Conservation (phyloP, 2,329 filamentous ascomycete species). For the Camptophora hylomeconis region DNA sequence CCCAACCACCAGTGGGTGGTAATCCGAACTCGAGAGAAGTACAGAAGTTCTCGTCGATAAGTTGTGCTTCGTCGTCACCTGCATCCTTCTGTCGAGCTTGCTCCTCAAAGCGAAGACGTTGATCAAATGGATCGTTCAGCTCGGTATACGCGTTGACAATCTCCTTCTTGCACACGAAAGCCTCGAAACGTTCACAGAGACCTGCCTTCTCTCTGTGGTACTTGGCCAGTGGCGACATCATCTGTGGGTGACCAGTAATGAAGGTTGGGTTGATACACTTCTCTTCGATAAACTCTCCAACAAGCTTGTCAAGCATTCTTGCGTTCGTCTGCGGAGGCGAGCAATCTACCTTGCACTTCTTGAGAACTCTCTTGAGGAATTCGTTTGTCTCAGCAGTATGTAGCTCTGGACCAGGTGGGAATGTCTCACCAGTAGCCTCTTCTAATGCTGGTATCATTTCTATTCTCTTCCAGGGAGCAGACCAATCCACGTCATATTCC, state of each 20-base stretch:
- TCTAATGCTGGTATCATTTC: conserved; percentile 95
- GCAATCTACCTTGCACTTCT: conserved; percentile 86
- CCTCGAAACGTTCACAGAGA: conserved; percentile 93
- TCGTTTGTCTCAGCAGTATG: conserved; percentile 81
- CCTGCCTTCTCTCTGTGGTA: conserved; percentile 71
- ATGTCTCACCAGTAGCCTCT: conserved; percentile 80
- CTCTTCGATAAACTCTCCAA: conserved; percentile 89
- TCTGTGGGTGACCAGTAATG: conserved; percentile 69
- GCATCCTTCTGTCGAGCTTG: conserved; percentile 91
- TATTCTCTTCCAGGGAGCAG: conserved; percentile 79
- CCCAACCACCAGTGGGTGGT: conserved; percentile 90
- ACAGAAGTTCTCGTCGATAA: conserved; percentile 92
- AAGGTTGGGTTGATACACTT: conserved; percentile 89
- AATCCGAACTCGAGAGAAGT: conserved; percentile 79
- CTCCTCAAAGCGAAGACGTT: conserved; percentile 83
- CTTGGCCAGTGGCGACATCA: conserved; percentile 96
- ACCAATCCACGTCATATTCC: conserved; percentile 87
- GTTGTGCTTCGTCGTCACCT: conserved; percentile 92
- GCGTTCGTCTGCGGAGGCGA: conserved; percentile 82
- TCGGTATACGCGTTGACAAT: conserved; percentile 96
- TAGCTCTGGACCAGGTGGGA: conserved; percentile 76
- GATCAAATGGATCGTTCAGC: conserved; percentile 93
- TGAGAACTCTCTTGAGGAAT: conserved; percentile 71
- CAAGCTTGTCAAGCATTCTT: conserved; percentile 90
- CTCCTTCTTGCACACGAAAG: conserved; percentile 94